Evolutionary conservation across 73 alveolate species (phyloP), one percentile per base, ranked within the genome.

Genomic region (Paramecium sonneborni): DNA sequence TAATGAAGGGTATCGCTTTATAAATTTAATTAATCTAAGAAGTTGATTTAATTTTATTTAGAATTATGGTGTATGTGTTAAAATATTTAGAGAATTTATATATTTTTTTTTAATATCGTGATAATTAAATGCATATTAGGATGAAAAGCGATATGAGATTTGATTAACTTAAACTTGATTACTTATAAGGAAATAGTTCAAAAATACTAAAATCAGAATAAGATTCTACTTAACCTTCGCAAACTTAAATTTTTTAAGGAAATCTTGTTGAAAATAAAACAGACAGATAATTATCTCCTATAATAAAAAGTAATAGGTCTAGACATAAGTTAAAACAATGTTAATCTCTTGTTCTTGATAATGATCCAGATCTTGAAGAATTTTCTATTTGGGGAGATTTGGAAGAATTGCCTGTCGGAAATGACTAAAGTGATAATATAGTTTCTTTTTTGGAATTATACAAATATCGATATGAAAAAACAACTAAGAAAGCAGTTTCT

Each of bases 381-480:
- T 52, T 52, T 52, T 52, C 57, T 52, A 52, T 52, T 52, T 52
- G 26, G 68, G 68, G 68, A 3, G 68, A 52, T 52, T 52, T 52
- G 14, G 68, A 52, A 52, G 68, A 52, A 6, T 52, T 52, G 68
- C 30, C 30, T 18, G 68, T 52, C 11, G 30, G 68, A 52, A 52
- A 52, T 52, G 68, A 18, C 18, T 52, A 52, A 52, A 52, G 5
- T 3, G 23, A 52, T 14, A 28, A 52, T 18, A 18, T 52, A 52
- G 12, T 52, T 52, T 67, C 84, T 24, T 67, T 67, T 67, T 67
- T 21, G 44, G 84, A 67, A 67, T 67, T 67, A 24, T 67, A 67
- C 44, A 67, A 67, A 26, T 67, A 67, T 67, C 43, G 84, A 67
- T 67, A 67, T 24, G 43, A 67, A 32, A 67, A 67, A 67, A 67